These are phyloP conservation scores for Mucor irregularis DNA, from an alignment of 371 early-diverging fungal genomes.

Conservation along the genomic window DNA sequence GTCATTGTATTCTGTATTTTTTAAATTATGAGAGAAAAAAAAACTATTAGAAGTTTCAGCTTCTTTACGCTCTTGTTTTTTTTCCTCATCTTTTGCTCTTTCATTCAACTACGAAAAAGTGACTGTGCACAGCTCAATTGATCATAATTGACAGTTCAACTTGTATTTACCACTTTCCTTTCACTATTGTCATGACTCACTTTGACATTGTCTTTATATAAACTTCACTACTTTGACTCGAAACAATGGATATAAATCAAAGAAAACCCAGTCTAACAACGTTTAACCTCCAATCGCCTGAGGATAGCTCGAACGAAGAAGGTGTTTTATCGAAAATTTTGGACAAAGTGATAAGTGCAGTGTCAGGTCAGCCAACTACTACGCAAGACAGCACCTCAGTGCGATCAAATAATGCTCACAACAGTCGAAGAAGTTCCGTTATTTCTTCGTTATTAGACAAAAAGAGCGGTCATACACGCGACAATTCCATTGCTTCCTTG, in stretches of 20 bases:
- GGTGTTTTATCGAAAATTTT: slow-evolving; percentile 60
- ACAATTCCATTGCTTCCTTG: not conserved
- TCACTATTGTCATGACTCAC: not conserved
- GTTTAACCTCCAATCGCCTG: slow-evolving; percentile 45
- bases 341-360: slow-evolving; percentile 53
- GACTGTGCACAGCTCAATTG: not conserved
- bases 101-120: too few relatives aligned
- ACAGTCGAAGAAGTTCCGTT: not conserved
- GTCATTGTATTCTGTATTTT: not conserved
- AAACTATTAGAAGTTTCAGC: not conserved
- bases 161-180: not conserved
- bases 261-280: slow-evolving; percentile 39
- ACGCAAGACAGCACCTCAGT: not conserved
- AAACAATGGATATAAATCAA: slow-evolving; percentile 18
- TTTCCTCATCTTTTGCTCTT: not conserved
- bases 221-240: too few relatives aligned
- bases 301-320: slow-evolving; percentile 43
- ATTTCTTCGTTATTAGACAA: too few relatives aligned
- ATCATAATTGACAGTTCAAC: not conserved
- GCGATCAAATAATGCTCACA: not conserved
- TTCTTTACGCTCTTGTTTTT: not conserved
- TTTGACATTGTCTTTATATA: not conserved
- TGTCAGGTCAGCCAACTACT: slow-evolving; percentile 32
- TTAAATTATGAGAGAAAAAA: not conserved
- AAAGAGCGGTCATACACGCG: not conserved